Conservation (phyloP, 2,329 filamentous ascomycete species). For the Orbilia oligospora region DNA sequence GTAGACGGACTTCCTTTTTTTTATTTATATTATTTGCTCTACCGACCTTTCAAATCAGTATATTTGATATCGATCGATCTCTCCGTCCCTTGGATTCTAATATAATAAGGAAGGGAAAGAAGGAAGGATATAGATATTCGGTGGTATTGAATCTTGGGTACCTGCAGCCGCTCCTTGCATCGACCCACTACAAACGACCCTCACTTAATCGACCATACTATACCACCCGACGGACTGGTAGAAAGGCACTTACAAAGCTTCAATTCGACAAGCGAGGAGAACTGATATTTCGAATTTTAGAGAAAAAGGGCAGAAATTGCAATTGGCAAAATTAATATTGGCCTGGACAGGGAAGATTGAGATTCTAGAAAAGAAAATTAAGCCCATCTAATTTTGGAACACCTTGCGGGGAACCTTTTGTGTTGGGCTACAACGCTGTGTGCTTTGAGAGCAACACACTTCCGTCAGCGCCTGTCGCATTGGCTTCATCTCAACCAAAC, state of each 20-base stretch:
- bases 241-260: neutral
- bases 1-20: slow-evolving; percentile 9
- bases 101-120: too few relatives aligned
- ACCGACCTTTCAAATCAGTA: neutral
- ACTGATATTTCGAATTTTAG: neutral
- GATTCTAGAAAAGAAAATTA: slow-evolving; percentile 33
- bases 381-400: slow-evolving; percentile 18
- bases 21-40: slow-evolving; percentile 3
- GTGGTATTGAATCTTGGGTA: neutral
- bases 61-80: neutral
- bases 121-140: neutral
- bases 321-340: neutral
- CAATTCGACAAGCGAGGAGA: slow-evolving; percentile 21
- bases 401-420: slow-evolving; percentile 3
- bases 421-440: slow-evolving; percentile 23
- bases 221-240: slow-evolving; percentile 40
- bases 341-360: slow-evolving; percentile 3
- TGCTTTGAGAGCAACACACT: neutral
- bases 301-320: neutral
- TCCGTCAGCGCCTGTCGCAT: neutral
- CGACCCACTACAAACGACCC: slow-evolving; percentile 6
- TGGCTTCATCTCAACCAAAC: neutral
- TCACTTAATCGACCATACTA: slow-evolving; percentile 1
- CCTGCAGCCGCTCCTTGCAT: slow-evolving; percentile 38
- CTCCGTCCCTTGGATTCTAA: neutral